These are phyloP conservation scores for Lenzites betulinus DNA, from an alignment of 768 basidiomycete species.

Conservation along the genomic window DNA sequence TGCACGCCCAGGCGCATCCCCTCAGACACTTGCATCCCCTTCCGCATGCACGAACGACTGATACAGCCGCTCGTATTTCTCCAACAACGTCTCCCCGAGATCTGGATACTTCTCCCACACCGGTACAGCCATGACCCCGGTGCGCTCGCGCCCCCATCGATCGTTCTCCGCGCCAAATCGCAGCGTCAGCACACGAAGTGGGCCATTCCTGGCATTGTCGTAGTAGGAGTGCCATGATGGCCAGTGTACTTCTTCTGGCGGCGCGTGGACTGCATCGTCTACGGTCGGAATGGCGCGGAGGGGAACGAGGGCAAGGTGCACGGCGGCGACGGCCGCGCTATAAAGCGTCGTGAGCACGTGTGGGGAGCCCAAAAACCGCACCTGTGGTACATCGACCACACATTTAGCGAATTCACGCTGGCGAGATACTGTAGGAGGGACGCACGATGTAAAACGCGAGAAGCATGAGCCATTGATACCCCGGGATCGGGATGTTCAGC, in stretches of 20 bases:
- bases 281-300: slow-evolving; percentile 46
- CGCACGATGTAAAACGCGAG: slow-evolving; percentile 66
- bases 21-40: neutral
- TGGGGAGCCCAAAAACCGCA: slow-evolving; percentile 64
- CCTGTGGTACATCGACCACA: slow-evolving; percentile 43
- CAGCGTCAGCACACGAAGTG: slow-evolving; percentile 30
- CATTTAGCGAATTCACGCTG: slow-evolving; percentile 9
- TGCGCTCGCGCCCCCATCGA: slow-evolving; percentile 55
- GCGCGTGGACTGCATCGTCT: slow-evolving; percentile 20
- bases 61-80: slow-evolving; percentile 58
- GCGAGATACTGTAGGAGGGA: slow-evolving; percentile 12
- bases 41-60: slow-evolving; percentile 36
- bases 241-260: slow-evolving; percentile 22
- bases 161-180: slow-evolving; percentile 59
- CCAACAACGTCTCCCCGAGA: slow-evolving; percentile 50
- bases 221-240: slow-evolving; percentile 18
- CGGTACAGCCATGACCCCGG: slow-evolving; percentile 50
- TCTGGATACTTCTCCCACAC: slow-evolving; percentile 52
- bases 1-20: neutral
- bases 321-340: slow-evolving; percentile 67
- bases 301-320: slow-evolving; percentile 67
- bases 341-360: slow-evolving; percentile 62
- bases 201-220: slow-evolving; percentile 18
- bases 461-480: slow-evolving; percentile 46
- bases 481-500: slow-evolving; percentile 46